Percentiles rank a stretch among this genome's conserved stretches.
Evolutionary conservation across 331 rosid species (phyloP).

Genomic region (Saraca asoca): DNA sequence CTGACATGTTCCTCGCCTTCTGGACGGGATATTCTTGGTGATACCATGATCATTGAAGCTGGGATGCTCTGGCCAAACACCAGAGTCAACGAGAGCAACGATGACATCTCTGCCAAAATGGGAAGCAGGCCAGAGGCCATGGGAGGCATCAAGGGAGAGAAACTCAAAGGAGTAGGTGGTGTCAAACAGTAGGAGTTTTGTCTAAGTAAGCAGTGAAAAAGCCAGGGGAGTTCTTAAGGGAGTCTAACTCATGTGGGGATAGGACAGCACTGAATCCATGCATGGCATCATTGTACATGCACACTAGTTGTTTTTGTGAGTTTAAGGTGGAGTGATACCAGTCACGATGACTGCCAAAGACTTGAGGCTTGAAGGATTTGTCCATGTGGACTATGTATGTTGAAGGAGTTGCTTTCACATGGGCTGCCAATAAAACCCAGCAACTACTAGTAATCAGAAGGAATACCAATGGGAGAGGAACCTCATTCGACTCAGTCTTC

Average conservation of each 20-base stretch:
- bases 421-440: constrained; percentile 5
- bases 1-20: constrained; percentile 63
- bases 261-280: constrained; percentile 60
- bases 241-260: constrained; percentile 38
- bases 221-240: constrained; percentile 36
- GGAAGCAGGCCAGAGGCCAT: constrained; percentile 54
- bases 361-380: constrained; percentile 49
- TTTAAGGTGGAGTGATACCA: constrained; percentile 56
- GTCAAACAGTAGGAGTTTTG: constrained; percentile 40
- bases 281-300: constrained; percentile 47
- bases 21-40: constrained; percentile 38
- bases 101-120: constrained; percentile 48
- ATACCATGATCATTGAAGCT: constrained; percentile 61
- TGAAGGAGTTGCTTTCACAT: not conserved
- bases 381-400: constrained; percentile 61
- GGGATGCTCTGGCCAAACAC: constrained; percentile 59
- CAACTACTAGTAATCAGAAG: constrained; percentile 1
- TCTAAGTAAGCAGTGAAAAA: constrained; percentile 49
- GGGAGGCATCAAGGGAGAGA: constrained; percentile 48
- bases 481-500: no score
- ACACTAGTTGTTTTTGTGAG: constrained; percentile 32
- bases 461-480: not conserved
- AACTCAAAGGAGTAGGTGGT: constrained; percentile 57
- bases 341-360: constrained; percentile 38
- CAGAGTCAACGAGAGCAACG: constrained; percentile 51